Evolutionary conservation across 441 rosid species (phyloP).

Genomic region (Eutrema salsugineum): DNA sequence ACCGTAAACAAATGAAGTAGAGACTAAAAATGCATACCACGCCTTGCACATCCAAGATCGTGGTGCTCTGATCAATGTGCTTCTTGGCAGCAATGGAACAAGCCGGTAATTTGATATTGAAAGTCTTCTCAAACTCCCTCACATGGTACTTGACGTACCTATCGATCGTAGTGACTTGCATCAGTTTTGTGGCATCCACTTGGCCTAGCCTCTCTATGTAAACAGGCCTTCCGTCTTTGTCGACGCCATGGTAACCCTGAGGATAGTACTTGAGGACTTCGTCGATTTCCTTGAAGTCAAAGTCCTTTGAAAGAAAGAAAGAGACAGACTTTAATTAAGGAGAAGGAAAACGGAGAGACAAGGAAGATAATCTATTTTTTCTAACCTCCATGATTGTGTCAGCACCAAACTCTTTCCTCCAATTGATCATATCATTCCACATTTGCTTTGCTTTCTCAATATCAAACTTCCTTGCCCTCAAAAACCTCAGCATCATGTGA

Average conservation of each 20-base stretch:
- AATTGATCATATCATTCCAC: slow-evolving; percentile 96
- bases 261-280: slow-evolving; percentile 86
- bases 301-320: slow-evolving; percentile 38
- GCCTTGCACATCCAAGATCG: slow-evolving; percentile 96
- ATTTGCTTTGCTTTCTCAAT: slow-evolving; percentile 87
- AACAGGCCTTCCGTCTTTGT: slow-evolving; percentile 81
- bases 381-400: slow-evolving; percentile 78
- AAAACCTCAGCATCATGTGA: slow-evolving; percentile 62
- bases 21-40: slow-evolving; percentile 46
- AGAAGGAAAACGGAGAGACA: neutral
- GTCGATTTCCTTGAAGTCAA: slow-evolving; percentile 62
- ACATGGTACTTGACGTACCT: slow-evolving; percentile 61
- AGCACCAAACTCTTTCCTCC: slow-evolving; percentile 91
- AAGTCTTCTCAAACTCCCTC: slow-evolving; percentile 73
- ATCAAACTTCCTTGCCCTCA: slow-evolving; percentile 96
- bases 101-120: slow-evolving; percentile 73
- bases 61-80: slow-evolving; percentile 93
- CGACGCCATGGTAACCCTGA: slow-evolving; percentile 87
- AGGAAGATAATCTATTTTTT: neutral
- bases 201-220: slow-evolving; percentile 85
- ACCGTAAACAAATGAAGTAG: neutral
- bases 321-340: neutral
- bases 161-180: slow-evolving; percentile 62
- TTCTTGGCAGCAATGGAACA: slow-evolving; percentile 78
- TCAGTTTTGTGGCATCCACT: slow-evolving; percentile 68